Evolutionary conservation across 257 asterid species (phyloP).

Genomic region (Solanum pinnatisectum): DNA sequence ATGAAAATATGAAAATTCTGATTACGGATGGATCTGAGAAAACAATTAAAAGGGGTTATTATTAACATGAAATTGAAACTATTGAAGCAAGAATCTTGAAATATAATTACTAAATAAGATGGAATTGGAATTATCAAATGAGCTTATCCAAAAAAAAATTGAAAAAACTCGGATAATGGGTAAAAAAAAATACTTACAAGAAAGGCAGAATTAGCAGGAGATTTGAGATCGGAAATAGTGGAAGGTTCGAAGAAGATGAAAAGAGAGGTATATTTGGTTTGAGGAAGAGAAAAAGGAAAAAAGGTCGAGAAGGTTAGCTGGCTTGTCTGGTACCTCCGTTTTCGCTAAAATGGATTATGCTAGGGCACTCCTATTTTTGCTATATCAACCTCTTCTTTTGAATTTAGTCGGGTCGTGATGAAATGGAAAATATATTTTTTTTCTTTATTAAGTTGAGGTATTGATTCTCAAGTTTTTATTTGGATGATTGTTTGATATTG

Average conservation of each 20-base stretch:
- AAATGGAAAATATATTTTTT: background rate
- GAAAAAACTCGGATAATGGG: background rate
- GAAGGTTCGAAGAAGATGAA: background rate
- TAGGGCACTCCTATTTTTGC: background rate
- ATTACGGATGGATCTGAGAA: background rate
- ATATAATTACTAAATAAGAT: background rate
- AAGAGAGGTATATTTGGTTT: background rate
- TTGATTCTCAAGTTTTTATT: background rate
- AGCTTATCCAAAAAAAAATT: background rate
- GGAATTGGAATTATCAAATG: background rate
- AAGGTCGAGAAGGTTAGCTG: background rate
- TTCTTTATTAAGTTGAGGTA: background rate
- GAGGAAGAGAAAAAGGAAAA: background rate
- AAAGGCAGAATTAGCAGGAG: background rate
- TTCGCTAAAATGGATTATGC: background rate
- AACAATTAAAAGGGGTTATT: background rate
- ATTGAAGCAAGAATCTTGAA: background rate
- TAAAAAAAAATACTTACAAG: background rate
- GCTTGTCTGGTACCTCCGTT: background rate
- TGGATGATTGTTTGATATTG: background rate
- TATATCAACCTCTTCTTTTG: background rate
- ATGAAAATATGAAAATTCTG: background rate
- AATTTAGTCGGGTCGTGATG: accelerated
- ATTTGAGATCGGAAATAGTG: background rate
- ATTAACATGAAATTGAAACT: background rate